Conservation (phyloP, 495 filamentous ascomycete species). For the Xeromyces bisporus region DNA sequence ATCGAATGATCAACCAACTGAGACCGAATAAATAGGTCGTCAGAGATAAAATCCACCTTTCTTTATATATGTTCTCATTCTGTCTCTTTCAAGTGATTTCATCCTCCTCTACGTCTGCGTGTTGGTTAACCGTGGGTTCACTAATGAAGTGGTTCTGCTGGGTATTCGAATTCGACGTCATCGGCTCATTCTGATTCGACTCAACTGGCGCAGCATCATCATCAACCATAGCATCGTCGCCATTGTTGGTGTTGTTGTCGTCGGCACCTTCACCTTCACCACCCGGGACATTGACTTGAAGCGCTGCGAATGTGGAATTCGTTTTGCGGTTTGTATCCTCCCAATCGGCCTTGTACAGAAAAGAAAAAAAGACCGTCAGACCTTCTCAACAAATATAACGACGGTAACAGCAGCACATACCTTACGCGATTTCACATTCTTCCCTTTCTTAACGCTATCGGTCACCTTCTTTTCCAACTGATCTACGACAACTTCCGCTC, state of each 20-base stretch:
- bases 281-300: constrained; percentile 9
- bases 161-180: too few relatives aligned
- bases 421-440: constrained; percentile 33
- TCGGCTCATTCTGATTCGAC: constrained; percentile 4
- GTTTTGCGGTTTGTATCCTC: constrained; percentile 25
- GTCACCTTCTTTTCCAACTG: constrained; percentile 52
- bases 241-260: constrained; percentile 11
- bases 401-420: constrained; percentile 11
- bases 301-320: constrained; percentile 11
- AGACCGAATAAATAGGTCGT: constrained; percentile 27
- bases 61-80: constrained; percentile 2
- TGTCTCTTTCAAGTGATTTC: constrained; percentile 25
- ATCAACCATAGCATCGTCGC: constrained; percentile 20
- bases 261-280: constrained; percentile 4
- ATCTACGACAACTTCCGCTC: constrained; percentile 53
- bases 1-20: constrained; percentile 42
- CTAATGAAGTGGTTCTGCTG: too few relatives aligned
- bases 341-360: constrained; percentile 22
- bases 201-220: constrained; percentile 10
- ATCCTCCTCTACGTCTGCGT: constrained; percentile 19
- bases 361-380: constrained; percentile 1
- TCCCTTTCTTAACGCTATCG: constrained; percentile 44
- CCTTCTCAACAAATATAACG: neutral
- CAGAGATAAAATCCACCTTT: constrained; percentile 3
- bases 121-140: constrained; percentile 7